These are phyloP conservation scores for Citropsis articulata DNA, from an alignment of 345 rosid species.

Conservation along the genomic window DNA sequence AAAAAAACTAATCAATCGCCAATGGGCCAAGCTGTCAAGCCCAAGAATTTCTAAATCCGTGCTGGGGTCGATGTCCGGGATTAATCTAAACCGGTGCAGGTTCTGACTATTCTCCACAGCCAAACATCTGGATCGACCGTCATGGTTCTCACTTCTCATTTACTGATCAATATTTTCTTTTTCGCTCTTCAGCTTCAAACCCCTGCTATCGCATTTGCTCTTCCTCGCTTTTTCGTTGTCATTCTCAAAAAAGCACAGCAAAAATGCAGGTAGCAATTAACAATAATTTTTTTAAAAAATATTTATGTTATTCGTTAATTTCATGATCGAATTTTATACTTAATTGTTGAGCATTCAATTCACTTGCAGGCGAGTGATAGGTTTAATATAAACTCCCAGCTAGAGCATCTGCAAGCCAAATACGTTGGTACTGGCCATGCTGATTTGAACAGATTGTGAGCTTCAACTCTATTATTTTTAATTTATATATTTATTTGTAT, in stretches of 20 bases:
- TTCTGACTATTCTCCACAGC: background rate
- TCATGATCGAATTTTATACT: background rate
- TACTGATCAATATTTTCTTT: background rate
- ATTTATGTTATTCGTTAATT: background rate
- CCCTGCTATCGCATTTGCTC: background rate
- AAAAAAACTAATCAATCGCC: too few relatives aligned
- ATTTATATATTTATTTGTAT: slow-evolving; percentile 54
- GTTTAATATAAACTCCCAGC: slow-evolving; percentile 97
- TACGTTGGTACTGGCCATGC: slow-evolving; percentile 97
- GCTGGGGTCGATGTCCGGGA: background rate
- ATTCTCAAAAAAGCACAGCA: background rate
- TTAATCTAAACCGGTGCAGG: background rate
- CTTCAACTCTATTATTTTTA: background rate
- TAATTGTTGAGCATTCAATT: background rate
- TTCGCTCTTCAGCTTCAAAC: background rate
- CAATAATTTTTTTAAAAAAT: too few relatives aligned
- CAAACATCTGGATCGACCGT: background rate
- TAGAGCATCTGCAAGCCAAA: slow-evolving; percentile 97
- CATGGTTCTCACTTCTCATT: background rate
- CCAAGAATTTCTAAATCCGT: background rate
- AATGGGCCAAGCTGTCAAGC: background rate
- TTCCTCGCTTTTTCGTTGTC: background rate
- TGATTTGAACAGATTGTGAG: slow-evolving; percentile 90
- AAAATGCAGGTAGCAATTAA: background rate
- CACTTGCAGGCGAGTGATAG: slow-evolving; percentile 87